Evolutionary conservation across 169 alveolate genomes (phyloP), one percentile per base, ranked within the genome.

Genomic region (Cryptosporidium xiaoi): DNA sequence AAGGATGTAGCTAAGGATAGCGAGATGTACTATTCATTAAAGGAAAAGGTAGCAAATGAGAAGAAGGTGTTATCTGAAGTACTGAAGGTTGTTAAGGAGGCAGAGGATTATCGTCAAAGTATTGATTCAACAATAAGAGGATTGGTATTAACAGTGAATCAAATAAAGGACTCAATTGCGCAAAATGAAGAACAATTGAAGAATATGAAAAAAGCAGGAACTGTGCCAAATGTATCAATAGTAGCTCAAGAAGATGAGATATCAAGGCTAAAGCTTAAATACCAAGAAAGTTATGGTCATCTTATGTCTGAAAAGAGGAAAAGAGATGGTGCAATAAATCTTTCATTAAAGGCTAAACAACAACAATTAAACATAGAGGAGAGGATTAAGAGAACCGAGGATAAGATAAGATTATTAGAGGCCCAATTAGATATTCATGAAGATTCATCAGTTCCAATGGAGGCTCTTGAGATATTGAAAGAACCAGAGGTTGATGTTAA

Each of bases 161-260:
- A 77, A 50, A 60, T 77, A 44, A 77, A 77, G 20, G 77, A 77
- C 2, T 46, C 71, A 2, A 60, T 60, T 77, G 20, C 12, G 16
- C 77, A 77, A n/a, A 65, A 60, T 13, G 71, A 77, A 29, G 87
- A 56, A 2, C 69, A 56, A n/a, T 51, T 77, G 4, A 0, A n/a
- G 20, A 77, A 62, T 18, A 77, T 77, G 87, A 53, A 77, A 36
- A 77, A 77, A n/a, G 18, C 87, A 27, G 83, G 83, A 55, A 40
- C 53, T 5, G 64, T 60, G 40, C 71, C 87, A 33, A 62, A 77
- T 15, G 87, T 60, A 18, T 77, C 87, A 1, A 60, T 77, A 6
- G 65, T 77, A 18, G 87, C 87, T 40, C 87, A 77, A 4, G 87
- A 77, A 8, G 87, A 77, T 60, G 87, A 77, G 55, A 56, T 77